These are phyloP conservation scores for Collariella sp. DNA, from an alignment of 495 filamentous ascomycete genomes.

Conservation along the genomic window DNA sequence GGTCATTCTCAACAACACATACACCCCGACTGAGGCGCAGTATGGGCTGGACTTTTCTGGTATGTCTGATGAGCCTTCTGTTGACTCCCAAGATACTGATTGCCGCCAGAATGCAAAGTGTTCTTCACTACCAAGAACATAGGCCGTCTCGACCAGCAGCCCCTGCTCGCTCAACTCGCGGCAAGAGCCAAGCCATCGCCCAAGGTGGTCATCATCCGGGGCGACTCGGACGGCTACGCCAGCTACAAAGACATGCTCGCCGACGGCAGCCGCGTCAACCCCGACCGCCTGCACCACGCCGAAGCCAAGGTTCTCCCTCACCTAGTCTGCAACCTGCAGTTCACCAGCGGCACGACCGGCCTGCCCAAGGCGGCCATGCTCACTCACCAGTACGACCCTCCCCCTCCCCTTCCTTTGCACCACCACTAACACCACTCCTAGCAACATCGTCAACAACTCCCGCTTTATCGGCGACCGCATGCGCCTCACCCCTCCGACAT, in stretches of 20 bases:
- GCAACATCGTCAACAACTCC: slow-evolving; percentile 62
- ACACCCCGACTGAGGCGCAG: slow-evolving; percentile 54
- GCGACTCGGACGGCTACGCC: slow-evolving; percentile 39
- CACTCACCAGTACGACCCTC: slow-evolving; percentile 52
- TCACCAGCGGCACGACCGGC: slow-evolving; percentile 63
- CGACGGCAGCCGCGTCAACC: slow-evolving; percentile 34
- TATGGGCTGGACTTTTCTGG: slow-evolving; percentile 58
- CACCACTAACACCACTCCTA: slow-evolving; percentile 19
- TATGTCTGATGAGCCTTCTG: slow-evolving; percentile 18
- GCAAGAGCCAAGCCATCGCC: slow-evolving; percentile 25
- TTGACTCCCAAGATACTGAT: not conserved
- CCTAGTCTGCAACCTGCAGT: slow-evolving; percentile 62
- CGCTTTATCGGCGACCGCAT: slow-evolving; percentile 65
- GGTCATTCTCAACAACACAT: slow-evolving; percentile 65
- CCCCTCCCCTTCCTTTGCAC: not conserved
- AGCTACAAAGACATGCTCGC: slow-evolving; percentile 46
- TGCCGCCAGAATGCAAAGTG: slow-evolving; percentile 43
- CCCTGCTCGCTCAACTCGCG: slow-evolving; percentile 45
- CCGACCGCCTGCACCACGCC: slow-evolving; percentile 25
- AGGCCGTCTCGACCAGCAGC: slow-evolving; percentile 46
- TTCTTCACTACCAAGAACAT: slow-evolving; percentile 58
- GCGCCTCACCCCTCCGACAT: slow-evolving; percentile 53
- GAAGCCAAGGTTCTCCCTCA: slow-evolving; percentile 45
- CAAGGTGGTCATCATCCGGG: slow-evolving; percentile 49
- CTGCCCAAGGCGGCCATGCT: slow-evolving; percentile 69